These are phyloP conservation scores for Karstenula rhodostoma DNA, from an alignment of 2,329 filamentous ascomycete species.

Conservation along the genomic window DNA sequence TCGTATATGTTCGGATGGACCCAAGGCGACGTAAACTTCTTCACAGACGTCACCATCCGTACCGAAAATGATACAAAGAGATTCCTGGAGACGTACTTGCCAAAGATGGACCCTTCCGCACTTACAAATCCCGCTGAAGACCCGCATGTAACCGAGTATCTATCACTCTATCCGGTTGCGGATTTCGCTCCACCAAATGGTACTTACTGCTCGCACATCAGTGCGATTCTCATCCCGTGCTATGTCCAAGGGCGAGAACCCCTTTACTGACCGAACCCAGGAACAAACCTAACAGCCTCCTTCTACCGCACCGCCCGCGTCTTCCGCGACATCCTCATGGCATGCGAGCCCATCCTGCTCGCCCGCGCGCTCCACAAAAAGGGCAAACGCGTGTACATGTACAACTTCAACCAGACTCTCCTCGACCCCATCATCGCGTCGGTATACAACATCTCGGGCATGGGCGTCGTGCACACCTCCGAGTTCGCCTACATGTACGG, in stretches of 20 bases:
- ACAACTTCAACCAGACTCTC: constrained; percentile 64
- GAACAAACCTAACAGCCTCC: constrained; percentile 54
- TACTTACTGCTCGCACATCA: constrained; percentile 2
- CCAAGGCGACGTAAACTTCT: constrained; percentile 56
- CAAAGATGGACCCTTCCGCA: constrained; percentile 21
- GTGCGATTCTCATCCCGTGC: no score
- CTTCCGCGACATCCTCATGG: constrained; percentile 62
- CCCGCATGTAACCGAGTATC: constrained; percentile 13
- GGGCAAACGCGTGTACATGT: constrained; percentile 57
- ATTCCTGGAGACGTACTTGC: constrained; percentile 54
- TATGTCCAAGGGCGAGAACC: no score
- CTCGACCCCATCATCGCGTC: constrained; percentile 54
- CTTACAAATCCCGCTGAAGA: constrained; percentile 32
- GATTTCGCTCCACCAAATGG: constrained; percentile 54
- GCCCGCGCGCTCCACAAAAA: constrained; percentile 50
- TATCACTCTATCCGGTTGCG: constrained; percentile 45
- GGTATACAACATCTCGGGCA: constrained; percentile 43
- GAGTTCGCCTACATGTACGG: constrained; percentile 64
- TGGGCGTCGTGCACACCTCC: constrained; percentile 61
- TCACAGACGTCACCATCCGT: constrained; percentile 52
- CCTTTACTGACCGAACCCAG: neutral
- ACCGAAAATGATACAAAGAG: constrained; percentile 51
- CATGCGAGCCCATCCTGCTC: constrained; percentile 57
- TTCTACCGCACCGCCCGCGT: constrained; percentile 61
- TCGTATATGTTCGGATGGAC: constrained; percentile 56